phyloP scores from a whole-genome alignment of 108 stramenopile species.

The Nannochloropsis gaditana region DNA sequence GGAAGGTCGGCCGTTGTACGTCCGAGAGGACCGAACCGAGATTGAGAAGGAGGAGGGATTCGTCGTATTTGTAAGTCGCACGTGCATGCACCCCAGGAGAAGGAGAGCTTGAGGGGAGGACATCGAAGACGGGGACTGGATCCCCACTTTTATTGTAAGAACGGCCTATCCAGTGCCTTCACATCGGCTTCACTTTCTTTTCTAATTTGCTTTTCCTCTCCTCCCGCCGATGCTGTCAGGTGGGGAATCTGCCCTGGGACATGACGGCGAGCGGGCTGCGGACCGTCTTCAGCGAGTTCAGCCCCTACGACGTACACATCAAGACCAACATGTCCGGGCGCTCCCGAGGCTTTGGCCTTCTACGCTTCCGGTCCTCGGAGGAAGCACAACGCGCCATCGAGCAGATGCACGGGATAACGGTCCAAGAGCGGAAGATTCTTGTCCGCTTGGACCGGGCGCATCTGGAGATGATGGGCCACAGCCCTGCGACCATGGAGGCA shows the following conservation, averaged over 20 bases:
- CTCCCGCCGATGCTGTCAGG: not conserved
- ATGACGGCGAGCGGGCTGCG: conserved; percentile 41
- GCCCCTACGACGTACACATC: conserved; percentile 50
- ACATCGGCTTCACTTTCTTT: not conserved
- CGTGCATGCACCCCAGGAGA: not conserved
- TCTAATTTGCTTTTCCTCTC: not conserved
- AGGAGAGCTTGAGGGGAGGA: not conserved
- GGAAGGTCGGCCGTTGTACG: conserved; percentile 51
- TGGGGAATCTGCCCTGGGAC: conserved; percentile 52
- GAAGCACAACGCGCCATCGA: conserved; percentile 20
- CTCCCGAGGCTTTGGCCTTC: conserved; percentile 24
- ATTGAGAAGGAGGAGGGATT: conserved; percentile 28
- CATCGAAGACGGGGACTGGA: not conserved
- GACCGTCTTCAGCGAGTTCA: conserved; percentile 36
- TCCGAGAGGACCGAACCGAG: conserved; percentile 49
- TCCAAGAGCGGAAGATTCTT: conserved; percentile 1
- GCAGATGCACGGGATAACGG: not conserved
- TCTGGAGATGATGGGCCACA: conserved; percentile 22
- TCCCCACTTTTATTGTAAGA: not conserved
- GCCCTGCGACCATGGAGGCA: not conserved
- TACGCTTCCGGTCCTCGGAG: conserved; percentile 23
- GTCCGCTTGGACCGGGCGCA: conserved; percentile 23
- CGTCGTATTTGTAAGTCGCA: not conserved
- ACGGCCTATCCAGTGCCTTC: not conserved
- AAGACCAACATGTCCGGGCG: conserved; percentile 56